Evolutionary conservation across 1,139 yeast species (phyloP).

Genomic region (Diutina ranongensis): DNA sequence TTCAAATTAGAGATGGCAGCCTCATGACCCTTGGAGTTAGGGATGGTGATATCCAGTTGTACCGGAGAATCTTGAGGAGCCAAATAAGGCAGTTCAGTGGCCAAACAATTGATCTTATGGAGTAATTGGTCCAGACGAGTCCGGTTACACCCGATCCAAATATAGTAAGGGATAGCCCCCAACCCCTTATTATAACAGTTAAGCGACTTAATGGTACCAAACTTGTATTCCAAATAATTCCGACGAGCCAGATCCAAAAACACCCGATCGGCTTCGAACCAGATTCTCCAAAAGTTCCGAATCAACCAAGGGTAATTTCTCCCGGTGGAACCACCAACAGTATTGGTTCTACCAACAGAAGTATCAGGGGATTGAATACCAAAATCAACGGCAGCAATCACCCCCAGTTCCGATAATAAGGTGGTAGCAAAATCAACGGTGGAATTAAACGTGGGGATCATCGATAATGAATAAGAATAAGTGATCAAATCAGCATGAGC

Average conservation of each 20-base stretch:
- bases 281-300: slow-evolving; percentile 73
- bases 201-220: slow-evolving; percentile 68
- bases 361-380: slow-evolving; percentile 64
- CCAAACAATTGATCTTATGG: slow-evolving; percentile 57
- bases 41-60: slow-evolving; percentile 17
- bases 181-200: slow-evolving; percentile 51
- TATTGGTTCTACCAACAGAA: slow-evolving; percentile 57
- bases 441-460: slow-evolving; percentile 77
- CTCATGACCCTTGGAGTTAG: slow-evolving; percentile 59
- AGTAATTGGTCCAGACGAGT: slow-evolving; percentile 47
- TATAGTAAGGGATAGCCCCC: slow-evolving; percentile 71
- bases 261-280: slow-evolving; percentile 83
- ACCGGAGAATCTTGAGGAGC: slow-evolving; percentile 31
- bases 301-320: slow-evolving; percentile 69
- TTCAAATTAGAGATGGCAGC: slow-evolving; percentile 55
- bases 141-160: slow-evolving; percentile 76
- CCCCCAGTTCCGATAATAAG: slow-evolving; percentile 42
- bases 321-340: slow-evolving; percentile 60
- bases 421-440: slow-evolving; percentile 60
- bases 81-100: slow-evolving; percentile 71
- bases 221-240: slow-evolving; percentile 69
- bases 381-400: slow-evolving; percentile 65
- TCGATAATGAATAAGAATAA: slow-evolving; percentile 67
- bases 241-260: slow-evolving; percentile 72
- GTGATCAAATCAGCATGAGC: slow-evolving; percentile 50